Evolutionary conservation across 2,329 filamentous ascomycete species (phyloP).

Genomic region (Talaromyces sp.): DNA sequence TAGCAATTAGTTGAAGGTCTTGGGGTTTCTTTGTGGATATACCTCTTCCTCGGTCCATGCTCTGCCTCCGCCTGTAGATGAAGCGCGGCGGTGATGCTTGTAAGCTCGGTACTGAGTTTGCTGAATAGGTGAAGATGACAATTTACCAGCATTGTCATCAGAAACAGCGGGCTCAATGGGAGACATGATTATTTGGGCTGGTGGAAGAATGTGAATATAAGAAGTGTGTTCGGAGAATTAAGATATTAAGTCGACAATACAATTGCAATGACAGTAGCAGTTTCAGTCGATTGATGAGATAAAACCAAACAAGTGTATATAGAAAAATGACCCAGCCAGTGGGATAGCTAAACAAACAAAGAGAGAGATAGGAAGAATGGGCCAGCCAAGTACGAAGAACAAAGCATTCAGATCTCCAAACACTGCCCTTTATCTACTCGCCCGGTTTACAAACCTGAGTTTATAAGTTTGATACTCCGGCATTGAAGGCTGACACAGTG

Average conservation of each 20-base stretch:
- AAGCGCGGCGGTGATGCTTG: slow-evolving; percentile 59
- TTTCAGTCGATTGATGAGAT: slow-evolving; percentile 3
- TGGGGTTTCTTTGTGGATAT: slow-evolving; percentile 13
- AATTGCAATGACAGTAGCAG: slow-evolving; percentile 11
- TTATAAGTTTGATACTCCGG: neutral
- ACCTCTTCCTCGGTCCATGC: slow-evolving; percentile 86
- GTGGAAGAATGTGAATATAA: neutral
- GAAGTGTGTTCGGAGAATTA: neutral
- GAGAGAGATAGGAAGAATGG: slow-evolving; percentile 3
- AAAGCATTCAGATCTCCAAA: neutral
- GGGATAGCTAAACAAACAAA: slow-evolving; percentile 37
- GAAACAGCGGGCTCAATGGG: neutral
- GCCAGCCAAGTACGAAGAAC: slow-evolving; percentile 3
- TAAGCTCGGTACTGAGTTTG: slow-evolving; percentile 45
- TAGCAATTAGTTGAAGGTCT: neutral
- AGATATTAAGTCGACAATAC: neutral
- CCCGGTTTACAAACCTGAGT: neutral
- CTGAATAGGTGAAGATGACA: neutral
- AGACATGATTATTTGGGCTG: neutral
- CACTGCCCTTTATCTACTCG: slow-evolving; percentile 8
- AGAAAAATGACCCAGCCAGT: slow-evolving; percentile 50
- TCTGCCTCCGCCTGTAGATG: slow-evolving; percentile 67
- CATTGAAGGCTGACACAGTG: slow-evolving; percentile 5
- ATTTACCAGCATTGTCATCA: neutral
- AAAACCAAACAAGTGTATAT: slow-evolving; percentile 20